phyloP scores from a whole-genome alignment of 2,329 filamentous ascomycete genomes.

The Pyrenochaeta sp. region DNA sequence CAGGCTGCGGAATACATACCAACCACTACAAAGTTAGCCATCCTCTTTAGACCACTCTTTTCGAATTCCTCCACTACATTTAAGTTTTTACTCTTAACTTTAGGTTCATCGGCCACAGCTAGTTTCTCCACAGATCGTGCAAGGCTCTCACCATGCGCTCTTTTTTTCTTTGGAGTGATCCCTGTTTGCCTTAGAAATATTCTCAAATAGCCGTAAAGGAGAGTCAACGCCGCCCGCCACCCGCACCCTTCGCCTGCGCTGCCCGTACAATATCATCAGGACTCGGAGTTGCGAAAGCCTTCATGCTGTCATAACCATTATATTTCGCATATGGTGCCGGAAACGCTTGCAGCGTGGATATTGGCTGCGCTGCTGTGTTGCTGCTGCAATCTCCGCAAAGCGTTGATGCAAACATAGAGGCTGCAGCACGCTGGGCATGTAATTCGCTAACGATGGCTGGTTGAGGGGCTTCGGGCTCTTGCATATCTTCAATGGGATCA shows the following conservation, averaged over 20 bases:
- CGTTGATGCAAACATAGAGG: conserved; percentile 61
- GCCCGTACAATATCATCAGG: conserved; percentile 89
- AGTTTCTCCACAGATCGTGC: conserved; percentile 59
- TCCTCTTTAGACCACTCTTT: conserved; percentile 77
- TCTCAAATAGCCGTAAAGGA: conserved; percentile 5
- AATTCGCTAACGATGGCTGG: conserved; percentile 34
- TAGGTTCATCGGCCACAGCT: conserved; percentile 58
- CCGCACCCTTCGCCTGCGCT: conserved; percentile 69
- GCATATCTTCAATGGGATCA: conserved; percentile 19
- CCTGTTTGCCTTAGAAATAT: conserved; percentile 35
- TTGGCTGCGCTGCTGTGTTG: conserved; percentile 8
- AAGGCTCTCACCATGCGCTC: conserved; percentile 43
- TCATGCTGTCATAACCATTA: conserved; percentile 53
- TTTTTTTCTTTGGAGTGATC: conserved; percentile 40
- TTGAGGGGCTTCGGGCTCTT: conserved; percentile 24
- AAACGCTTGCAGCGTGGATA: conserved; percentile 21
- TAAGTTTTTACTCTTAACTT: conserved; percentile 76
- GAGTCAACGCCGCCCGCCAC: conserved; percentile 47
- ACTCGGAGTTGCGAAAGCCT: conserved; percentile 83
- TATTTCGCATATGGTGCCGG: conserved; percentile 53
- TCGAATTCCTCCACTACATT: conserved; percentile 84
- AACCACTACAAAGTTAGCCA: conserved; percentile 90
- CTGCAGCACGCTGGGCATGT: conserved; percentile 54
- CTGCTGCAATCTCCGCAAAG: conserved; percentile 52
- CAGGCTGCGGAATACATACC: conserved; percentile 62